Conservation (phyloP, 2,329 filamentous ascomycete species). For the Lachnellula willkommii region DNA sequence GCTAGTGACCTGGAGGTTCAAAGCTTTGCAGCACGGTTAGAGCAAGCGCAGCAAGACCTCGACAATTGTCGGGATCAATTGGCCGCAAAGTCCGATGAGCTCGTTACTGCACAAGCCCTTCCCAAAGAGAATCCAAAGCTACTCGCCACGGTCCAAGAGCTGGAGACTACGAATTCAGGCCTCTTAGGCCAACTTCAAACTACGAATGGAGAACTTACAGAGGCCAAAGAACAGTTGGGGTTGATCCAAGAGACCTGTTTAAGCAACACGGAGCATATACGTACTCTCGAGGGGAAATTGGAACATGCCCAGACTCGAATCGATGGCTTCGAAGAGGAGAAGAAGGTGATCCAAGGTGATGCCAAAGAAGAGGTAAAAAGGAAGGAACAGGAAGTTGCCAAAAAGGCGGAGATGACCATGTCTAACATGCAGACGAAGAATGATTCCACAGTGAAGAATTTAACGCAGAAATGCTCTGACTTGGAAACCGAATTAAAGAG, state of each 20-base stretch:
- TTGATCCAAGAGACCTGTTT: slow-evolving; percentile 5
- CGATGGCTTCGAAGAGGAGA: slow-evolving; percentile 23
- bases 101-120: slow-evolving; percentile 10
- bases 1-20: slow-evolving; percentile 14
- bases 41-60: slow-evolving; percentile 17
- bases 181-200: slow-evolving; percentile 27
- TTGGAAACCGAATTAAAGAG: slow-evolving; percentile 5
- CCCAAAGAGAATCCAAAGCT: slow-evolving; percentile 20
- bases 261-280: slow-evolving; percentile 9
- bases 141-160: slow-evolving; percentile 15
- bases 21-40: slow-evolving; percentile 8
- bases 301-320: slow-evolving; percentile 19
- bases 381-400: slow-evolving; percentile 12
- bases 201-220: slow-evolving; percentile 31
- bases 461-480: slow-evolving; percentile 11
- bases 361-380: slow-evolving; percentile 28
- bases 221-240: slow-evolving; percentile 13
- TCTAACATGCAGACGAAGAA: slow-evolving; percentile 12
- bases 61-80: slow-evolving; percentile 15
- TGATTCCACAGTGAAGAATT: slow-evolving; percentile 14
- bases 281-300: slow-evolving; percentile 10
- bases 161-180: slow-evolving; percentile 21
- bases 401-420: slow-evolving; percentile 12
- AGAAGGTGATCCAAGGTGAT: slow-evolving; percentile 18
- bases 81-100: slow-evolving; percentile 18